Evolutionary conservation across 352 stramenopile species (phyloP).

Genomic region (Pythium volutum): DNA sequence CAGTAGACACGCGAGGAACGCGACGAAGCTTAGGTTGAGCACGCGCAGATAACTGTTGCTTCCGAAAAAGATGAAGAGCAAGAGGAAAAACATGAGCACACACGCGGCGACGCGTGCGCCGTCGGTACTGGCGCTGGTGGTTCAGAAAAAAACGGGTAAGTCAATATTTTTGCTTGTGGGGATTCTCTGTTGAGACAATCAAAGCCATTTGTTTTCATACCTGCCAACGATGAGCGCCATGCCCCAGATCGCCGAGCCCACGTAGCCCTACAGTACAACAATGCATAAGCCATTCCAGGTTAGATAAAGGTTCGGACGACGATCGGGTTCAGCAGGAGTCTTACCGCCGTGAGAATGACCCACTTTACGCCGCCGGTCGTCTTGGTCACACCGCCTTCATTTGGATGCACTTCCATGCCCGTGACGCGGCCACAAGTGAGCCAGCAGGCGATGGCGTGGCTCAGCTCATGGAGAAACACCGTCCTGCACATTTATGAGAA

Average conservation of each 20-base stretch:
- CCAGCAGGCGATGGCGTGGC: slow-evolving; percentile 78
- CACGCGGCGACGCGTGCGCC: slow-evolving; percentile 57
- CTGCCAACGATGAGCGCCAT: slow-evolving; percentile 71
- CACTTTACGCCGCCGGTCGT: slow-evolving; percentile 39
- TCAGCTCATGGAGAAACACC: slow-evolving; percentile 85
- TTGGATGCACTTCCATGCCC: slow-evolving; percentile 86
- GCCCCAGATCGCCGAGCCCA: slow-evolving; percentile 80
- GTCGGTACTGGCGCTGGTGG: slow-evolving; percentile 39
- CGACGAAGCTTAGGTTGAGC: slow-evolving; percentile 82
- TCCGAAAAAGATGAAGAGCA: slow-evolving; percentile 84
- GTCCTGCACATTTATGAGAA: slow-evolving; percentile 35
- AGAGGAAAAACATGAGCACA: slow-evolving; percentile 85
- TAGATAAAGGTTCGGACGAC: not conserved
- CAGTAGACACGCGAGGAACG: slow-evolving; percentile 72
- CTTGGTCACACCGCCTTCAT: slow-evolving; percentile 85
- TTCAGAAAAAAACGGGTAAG: not conserved
- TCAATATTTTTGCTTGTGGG: no score
- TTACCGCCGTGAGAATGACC: slow-evolving; percentile 40
- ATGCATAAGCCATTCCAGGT: not conserved
- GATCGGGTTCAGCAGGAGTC: slow-evolving; percentile 14
- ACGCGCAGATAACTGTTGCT: slow-evolving; percentile 83
- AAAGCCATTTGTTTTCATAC: not conserved
- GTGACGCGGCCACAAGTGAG: slow-evolving; percentile 84
- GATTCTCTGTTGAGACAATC: no score
- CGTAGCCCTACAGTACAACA: slow-evolving; percentile 82